phyloP scores from a whole-genome alignment of 2,329 filamentous ascomycete species.

The Epicoccum sorghinum region DNA sequence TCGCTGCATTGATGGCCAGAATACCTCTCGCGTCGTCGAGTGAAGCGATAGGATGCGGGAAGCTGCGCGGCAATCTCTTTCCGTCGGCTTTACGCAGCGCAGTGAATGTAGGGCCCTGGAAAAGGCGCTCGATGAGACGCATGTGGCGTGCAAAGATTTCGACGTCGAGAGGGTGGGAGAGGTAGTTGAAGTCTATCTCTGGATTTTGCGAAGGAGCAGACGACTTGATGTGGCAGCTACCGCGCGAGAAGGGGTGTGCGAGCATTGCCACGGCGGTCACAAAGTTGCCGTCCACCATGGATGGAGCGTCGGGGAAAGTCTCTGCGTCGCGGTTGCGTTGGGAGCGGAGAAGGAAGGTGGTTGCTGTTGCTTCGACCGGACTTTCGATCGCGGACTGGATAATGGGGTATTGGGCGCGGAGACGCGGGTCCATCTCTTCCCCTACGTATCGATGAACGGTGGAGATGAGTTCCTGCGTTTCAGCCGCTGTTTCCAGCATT shows the following conservation, averaged over 20 bases:
- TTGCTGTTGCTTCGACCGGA: conserved; percentile 26
- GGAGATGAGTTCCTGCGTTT: conserved; percentile 21
- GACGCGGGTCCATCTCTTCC: conserved; percentile 5
- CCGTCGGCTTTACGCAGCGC: conserved; percentile 17
- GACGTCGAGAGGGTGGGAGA: conserved; percentile 53
- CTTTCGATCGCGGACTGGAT: conserved; percentile 21
- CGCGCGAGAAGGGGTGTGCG: conserved; percentile 51
- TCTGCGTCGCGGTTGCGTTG: conserved; percentile 19
- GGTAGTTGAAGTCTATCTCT: conserved; percentile 50
- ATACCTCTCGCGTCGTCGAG: conserved; percentile 25
- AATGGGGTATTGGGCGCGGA: conserved; percentile 19
- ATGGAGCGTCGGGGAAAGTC: conserved; percentile 16
- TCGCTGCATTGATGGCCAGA: conserved; percentile 19
- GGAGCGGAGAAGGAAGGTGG: conserved; percentile 21
- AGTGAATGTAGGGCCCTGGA: conserved; percentile 18
- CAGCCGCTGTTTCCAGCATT: conserved; percentile 18
- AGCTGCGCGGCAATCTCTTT: conserved; percentile 20
- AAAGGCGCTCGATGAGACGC: conserved; percentile 41
- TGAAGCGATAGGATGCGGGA: conserved; percentile 14
- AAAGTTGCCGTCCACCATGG: conserved; percentile 23
- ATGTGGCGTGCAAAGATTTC: conserved; percentile 48
- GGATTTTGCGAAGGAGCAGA: conserved; percentile 29
- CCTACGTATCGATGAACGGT: conserved; percentile 6
- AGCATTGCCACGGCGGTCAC: conserved; percentile 21
- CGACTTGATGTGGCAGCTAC: conserved; percentile 48